These are phyloP conservation scores for Phragmites australis DNA, from an alignment of 176 grass and related monocot species.

Conservation along the genomic window DNA sequence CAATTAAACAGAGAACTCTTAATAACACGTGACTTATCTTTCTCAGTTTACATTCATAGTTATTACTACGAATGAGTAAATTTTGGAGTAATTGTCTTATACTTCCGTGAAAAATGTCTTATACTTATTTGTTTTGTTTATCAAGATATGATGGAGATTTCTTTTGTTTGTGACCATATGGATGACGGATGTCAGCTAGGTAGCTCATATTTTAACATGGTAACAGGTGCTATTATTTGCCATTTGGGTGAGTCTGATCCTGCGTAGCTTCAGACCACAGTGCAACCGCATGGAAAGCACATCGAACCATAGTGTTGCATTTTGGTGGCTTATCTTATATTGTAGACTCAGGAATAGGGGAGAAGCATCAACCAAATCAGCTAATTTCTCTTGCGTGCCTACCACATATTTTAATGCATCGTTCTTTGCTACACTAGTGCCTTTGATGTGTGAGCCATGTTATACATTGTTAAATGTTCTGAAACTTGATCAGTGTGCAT, in stretches of 20 bases:
- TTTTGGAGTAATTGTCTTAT: constrained; percentile 13
- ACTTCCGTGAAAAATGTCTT: too few species aligned
- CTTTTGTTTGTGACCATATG: neutral
- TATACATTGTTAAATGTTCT: neutral
- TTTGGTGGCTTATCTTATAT: neutral
- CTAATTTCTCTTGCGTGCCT: neutral
- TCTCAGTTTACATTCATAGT: neutral
- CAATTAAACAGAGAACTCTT: neutral
- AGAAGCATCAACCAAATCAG: neutral
- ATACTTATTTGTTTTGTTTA: neutral
- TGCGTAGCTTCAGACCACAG: neutral
- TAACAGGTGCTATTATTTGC: neutral
- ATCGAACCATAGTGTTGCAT: neutral
- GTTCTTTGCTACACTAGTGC: neutral
- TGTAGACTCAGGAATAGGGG: neutral
- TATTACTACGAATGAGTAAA: neutral
- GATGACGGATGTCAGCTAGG: neutral
- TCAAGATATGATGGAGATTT: neutral
- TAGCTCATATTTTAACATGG: neutral
- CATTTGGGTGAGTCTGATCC: neutral
- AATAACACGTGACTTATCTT: neutral
- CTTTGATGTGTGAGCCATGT: neutral
- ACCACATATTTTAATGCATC: neutral
- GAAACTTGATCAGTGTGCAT: neutral
- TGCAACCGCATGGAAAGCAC: neutral